Conservation (phyloP, 345 rosid genomes). For the Streptanthus diversifolius region DNA sequence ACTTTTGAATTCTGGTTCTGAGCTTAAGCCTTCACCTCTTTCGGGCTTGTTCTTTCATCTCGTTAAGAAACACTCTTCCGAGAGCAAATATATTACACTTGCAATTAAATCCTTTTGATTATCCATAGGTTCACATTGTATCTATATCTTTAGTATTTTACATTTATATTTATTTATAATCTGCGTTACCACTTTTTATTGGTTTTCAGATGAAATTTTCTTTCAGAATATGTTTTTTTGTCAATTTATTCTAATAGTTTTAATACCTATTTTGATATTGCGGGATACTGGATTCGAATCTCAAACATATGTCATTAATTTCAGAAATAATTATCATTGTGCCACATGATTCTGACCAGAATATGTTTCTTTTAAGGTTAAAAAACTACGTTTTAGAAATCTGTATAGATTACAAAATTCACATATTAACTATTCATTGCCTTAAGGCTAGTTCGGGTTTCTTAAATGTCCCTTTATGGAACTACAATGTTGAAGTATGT, state of each 20-base stretch:
- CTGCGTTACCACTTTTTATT: not conserved
- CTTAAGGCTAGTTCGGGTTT: not conserved
- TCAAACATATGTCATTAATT: no score
- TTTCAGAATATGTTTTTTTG: no score
- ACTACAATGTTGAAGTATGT: not conserved
- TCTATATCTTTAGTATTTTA: not conserved
- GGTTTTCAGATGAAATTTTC: not conserved
- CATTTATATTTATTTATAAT: no score
- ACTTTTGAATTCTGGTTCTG: not conserved
- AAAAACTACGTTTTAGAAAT: no score
- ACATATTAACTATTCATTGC: not conserved
- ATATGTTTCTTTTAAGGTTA: not conserved
- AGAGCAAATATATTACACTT: not conserved
- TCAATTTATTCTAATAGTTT: no score
- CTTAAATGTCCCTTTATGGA: no score
- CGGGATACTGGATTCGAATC: no score
- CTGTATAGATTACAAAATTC: not conserved
- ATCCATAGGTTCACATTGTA: not conserved
- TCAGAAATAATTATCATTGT: no score
- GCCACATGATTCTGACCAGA: no score
- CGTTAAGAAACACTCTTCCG: no score
- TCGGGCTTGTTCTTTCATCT: not conserved
- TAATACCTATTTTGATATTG: no score
- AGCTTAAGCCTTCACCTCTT: not conserved
- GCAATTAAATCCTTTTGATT: not conserved